Conservation (phyloP, 331 rosid species). For the Stylosanthes scabra region DNA sequence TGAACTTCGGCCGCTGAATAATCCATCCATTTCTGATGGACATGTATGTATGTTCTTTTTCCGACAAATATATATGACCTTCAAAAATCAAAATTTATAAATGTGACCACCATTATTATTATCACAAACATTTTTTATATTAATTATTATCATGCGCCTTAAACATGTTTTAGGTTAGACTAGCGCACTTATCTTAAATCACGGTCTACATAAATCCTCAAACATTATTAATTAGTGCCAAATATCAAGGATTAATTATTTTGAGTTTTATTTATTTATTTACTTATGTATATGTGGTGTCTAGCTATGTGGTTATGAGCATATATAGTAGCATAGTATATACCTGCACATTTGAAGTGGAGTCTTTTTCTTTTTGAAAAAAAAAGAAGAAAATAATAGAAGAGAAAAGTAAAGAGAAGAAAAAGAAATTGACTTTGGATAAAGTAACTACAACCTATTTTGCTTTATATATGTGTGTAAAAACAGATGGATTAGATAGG, state of each 20-base stretch:
- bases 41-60: slow-evolving; percentile 32
- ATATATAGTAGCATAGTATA: background rate
- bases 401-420: slow-evolving; percentile 8
- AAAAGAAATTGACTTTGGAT: slow-evolving; percentile 21
- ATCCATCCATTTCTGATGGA: slow-evolving; percentile 12
- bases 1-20: background rate
- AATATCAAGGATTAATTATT: background rate
- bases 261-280: too few species aligned
- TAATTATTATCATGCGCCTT: slow-evolving; percentile 35
- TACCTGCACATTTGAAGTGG: slow-evolving; percentile 15
- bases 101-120: slow-evolving; percentile 20
- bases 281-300: too few species aligned
- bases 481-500: slow-evolving; percentile 33
- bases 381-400: background rate
- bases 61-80: slow-evolving; percentile 35
- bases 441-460: slow-evolving; percentile 23
- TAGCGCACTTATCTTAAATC: slow-evolving; percentile 36
- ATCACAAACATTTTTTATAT: slow-evolving; percentile 9
- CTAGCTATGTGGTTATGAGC: too few species aligned
- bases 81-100: slow-evolving; percentile 38
- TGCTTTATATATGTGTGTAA: slow-evolving; percentile 20
- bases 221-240: background rate
- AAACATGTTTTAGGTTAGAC: slow-evolving; percentile 26
- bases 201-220: slow-evolving; percentile 42
- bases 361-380: background rate